Evolutionary conservation across 2,329 filamentous ascomycete species (phyloP).

Genomic region (Hysterium pulicare): DNA sequence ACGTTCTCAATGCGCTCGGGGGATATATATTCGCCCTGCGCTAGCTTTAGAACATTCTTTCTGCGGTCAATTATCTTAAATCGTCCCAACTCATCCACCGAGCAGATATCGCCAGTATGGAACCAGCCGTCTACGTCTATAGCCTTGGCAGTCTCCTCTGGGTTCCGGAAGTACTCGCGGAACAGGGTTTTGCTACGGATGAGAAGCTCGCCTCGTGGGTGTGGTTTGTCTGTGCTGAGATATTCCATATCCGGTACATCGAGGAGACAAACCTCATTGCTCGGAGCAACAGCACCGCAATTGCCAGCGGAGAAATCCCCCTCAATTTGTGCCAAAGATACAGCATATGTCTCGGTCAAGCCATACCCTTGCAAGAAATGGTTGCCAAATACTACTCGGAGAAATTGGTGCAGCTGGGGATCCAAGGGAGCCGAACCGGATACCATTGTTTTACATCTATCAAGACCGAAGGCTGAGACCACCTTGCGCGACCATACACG

Average conservation of each 20-base stretch:
- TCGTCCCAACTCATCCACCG: conserved; percentile 79
- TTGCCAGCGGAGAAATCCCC: conserved; percentile 75
- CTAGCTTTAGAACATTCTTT: conserved; percentile 99
- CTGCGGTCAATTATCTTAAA: conserved; percentile 93
- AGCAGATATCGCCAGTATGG: conserved; percentile 87
- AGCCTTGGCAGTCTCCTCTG: conserved; percentile 78
- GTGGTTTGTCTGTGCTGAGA: conserved; percentile 77
- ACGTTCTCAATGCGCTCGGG: conserved; percentile 97
- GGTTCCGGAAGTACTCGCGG: conserved; percentile 84
- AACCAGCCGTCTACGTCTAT: conserved; percentile 94
- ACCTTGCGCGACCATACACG: conserved; percentile 91
- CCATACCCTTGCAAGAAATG: conserved; percentile 86
- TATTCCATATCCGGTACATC: conserved; percentile 96
- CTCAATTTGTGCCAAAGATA: conserved; percentile 64
- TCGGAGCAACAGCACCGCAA: conserved; percentile 69
- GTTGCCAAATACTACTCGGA: conserved; percentile 77
- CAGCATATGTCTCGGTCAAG: conserved; percentile 88
- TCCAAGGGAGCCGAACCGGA: conserved; percentile 90
- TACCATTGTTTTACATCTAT: conserved; percentile 69
- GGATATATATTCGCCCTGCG: conserved; percentile 96
- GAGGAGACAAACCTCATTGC: conserved; percentile 72
- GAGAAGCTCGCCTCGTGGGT: conserved; percentile 85
- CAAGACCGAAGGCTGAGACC: conserved; percentile 74
- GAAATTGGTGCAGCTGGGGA: conserved; percentile 80
- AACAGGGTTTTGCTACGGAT: conserved; percentile 79